Percentiles rank a stretch among this genome's conserved stretches.
These are phyloP conservation scores for Lolium rigidum DNA, from an alignment of 176 grass and related monocot genomes.

Conservation along the genomic window DNA sequence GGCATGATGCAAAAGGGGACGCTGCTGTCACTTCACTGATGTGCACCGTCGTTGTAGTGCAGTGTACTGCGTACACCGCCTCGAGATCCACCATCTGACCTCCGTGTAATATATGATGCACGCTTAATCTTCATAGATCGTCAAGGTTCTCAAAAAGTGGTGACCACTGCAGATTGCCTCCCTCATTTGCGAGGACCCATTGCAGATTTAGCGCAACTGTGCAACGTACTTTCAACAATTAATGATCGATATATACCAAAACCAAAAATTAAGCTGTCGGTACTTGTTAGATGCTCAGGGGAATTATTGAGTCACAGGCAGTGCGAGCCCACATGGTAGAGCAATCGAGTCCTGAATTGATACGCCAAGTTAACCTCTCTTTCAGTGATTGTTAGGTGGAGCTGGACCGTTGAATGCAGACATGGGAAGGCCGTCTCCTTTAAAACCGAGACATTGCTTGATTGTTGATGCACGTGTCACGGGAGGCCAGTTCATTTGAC, in stretches of 20 bases:
- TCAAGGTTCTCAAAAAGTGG: neutral
- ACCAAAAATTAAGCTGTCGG: neutral
- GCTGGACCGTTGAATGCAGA: conserved; percentile 18
- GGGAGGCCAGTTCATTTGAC: conserved; percentile 40
- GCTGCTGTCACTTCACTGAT: neutral
- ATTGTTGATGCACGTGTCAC: conserved; percentile 12
- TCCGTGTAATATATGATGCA: neutral
- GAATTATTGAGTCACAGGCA: neutral
- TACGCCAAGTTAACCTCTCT: neutral
- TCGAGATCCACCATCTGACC: conserved; percentile 38
- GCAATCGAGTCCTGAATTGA: neutral
- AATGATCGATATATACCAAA: neutral
- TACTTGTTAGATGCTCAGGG: neutral
- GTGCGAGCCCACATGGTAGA: neutral
- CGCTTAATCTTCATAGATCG: neutral
- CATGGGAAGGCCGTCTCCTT: neutral
- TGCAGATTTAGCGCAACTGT: neutral
- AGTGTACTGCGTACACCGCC: neutral
- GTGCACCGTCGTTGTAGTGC: neutral
- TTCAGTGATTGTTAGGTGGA: conserved; percentile 17
- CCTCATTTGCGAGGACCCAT: neutral
- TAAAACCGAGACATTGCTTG: neutral
- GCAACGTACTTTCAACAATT: neutral
- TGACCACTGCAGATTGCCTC: neutral
- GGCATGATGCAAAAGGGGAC: neutral